Base-by-base conservation (phyloP, 495 filamentous ascomycete species). In the Amphirosellinia nigrospora region DNA sequence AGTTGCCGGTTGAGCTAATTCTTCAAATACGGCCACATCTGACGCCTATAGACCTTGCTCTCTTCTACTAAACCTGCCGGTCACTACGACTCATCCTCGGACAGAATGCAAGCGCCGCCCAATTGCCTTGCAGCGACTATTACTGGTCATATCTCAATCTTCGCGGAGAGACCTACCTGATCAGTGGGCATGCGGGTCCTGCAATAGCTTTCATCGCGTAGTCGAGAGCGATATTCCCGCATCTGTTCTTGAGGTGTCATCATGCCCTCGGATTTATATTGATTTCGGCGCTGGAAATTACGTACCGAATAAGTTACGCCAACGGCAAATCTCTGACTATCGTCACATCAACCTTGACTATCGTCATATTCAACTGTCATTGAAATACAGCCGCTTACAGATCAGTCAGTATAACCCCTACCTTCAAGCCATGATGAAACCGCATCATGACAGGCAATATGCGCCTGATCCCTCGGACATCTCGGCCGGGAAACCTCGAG, bases 371-470 rank as follows among this genome's bases (percentile, higher is more conserved):
- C 38, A 67, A 52, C 64, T 67, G 8, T 36, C 52, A 1, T 38
- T 67, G 0, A 67, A 67, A 58, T 45, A 45, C 16, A 23, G 36
- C 38, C 64, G 50, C 2, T 23, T 67, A 58, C 50, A 58, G n/a
- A 4, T 36, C 10, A n/a, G 7, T 15, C 13, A 52, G 28, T 53
- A 52, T 21, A 28, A 67, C 39, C 30, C 50, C 1, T 67, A 59
- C 15, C 26, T 67, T 4, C 36, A 34, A 46, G 38, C 38, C 3
- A 9, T 67, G 30, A 32, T 36, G 9, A 38, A 10, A 11, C 64
- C 64, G 4, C 10, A 46, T 59, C 9, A 67, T 26, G n/a, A 52
- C 28, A 1, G 7, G 15, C 15, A 48, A 0, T 64, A 11, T 8
- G 5, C 8, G 4, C 7, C 34, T 10, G n/a, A 0, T 8, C n/a